Evolutionary conservation across 345 rosid species (phyloP).

Genomic region (Camelina neglecta): DNA sequence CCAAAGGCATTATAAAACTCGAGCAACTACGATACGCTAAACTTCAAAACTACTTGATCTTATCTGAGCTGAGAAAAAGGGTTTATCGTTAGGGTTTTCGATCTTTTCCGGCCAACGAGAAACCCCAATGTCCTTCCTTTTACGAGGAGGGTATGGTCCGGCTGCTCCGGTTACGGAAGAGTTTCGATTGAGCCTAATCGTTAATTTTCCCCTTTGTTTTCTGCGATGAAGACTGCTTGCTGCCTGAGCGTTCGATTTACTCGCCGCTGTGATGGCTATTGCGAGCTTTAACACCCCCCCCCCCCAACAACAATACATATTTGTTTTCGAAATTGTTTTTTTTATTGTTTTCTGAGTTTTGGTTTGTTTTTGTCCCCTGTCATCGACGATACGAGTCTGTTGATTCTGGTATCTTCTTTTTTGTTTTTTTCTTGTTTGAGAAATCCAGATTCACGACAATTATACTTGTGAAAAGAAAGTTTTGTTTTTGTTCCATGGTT

Average conservation of each 20-base stretch:
- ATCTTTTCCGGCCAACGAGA: slow-evolving; percentile 35
- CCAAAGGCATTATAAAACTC: slow-evolving; percentile 9
- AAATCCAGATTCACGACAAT: background rate
- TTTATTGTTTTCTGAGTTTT: background rate
- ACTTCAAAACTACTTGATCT: slow-evolving; percentile 67
- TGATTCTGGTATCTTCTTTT: background rate
- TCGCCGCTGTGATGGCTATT: slow-evolving; percentile 64
- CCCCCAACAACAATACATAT: background rate
- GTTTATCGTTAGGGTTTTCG: slow-evolving; percentile 14
- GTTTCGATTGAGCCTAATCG: slow-evolving; percentile 10
- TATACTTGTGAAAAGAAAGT: too few relatives aligned
- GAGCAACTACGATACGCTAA: slow-evolving; percentile 9
- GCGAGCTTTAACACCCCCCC: slow-evolving; percentile 56
- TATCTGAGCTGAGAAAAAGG: slow-evolving; percentile 70
- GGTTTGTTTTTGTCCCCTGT: background rate
- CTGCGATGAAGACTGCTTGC: slow-evolving; percentile 88
- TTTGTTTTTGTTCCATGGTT: background rate
- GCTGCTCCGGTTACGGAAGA: slow-evolving; percentile 53
- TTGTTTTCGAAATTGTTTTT: background rate
- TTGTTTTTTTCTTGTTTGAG: background rate
- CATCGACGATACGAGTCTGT: background rate
- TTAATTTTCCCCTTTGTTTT: slow-evolving; percentile 34
- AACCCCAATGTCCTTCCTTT: slow-evolving; percentile 37
- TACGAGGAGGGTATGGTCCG: slow-evolving; percentile 37
- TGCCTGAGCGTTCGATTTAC: slow-evolving; percentile 54